Evolutionary conservation across 768 basidiomycete species (phyloP), one percentile per base, ranked within the genome.

Genomic region (Russula ochroleuca): DNA sequence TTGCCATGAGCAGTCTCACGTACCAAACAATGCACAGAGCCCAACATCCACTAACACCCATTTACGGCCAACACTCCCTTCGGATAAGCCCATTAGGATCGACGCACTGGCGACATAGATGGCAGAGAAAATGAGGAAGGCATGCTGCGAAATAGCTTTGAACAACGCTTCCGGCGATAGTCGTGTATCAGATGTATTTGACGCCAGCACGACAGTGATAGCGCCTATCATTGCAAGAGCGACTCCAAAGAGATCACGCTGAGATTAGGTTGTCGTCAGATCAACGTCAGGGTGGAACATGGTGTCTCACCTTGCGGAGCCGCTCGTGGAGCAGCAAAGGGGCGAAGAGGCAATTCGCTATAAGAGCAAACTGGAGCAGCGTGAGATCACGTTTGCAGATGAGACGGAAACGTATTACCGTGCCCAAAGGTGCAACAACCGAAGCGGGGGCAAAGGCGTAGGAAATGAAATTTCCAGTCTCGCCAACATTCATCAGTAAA

Each of bases 391-490:
- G 15, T 50, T 43, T 64, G 28, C 23, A 55, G 47, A 19, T 33
- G 52, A 53, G 48, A 25, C 59, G 37, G 25, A 64, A 68, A 48
- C 75, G 2, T 86, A 76, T 69, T 59, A 96, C 94, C 50, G 92
- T 94, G n/a, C 96, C 96, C 13, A 98, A 79, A 33, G 96, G 96
- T 0, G 96, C 94, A 14, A 98, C 94, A 5, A 95, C 77, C n/a
- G 90, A 92, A 6, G 93, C 92, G 10, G 93, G 93, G 23, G 92
- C 92, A 74, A 82, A 95, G 0, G 87, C 93, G 65, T 95, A 95
- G 0, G 91, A 91, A 52, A 86, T 87, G 70, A 97, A 98, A 72
- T 98, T 98, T 7, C 94, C 85, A 72, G 77, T 76, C 66, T 99
- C 96, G 15, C 96, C 96, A 23, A 96, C 64, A 67, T 94, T 92